Evolutionary conservation across 441 rosid genomes (phyloP).

Genomic region (Jatropha podagrica): DNA sequence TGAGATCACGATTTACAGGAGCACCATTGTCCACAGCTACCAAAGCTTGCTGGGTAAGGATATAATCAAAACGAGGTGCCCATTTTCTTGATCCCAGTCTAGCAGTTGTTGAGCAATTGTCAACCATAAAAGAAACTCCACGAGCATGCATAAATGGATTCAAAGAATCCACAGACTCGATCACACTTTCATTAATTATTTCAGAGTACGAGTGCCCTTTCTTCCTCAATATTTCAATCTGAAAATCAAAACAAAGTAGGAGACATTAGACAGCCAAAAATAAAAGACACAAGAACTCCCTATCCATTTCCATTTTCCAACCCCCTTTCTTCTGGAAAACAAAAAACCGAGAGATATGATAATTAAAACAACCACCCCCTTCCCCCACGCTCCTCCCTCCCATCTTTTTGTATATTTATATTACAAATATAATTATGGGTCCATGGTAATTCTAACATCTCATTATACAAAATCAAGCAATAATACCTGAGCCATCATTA

Average conservation of each 20-base stretch:
- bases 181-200: constrained; percentile 90
- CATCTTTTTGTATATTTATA: too few relatives aligned
- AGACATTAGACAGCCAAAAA: neutral
- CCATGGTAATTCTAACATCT: neutral
- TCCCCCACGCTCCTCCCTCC: too few relatives aligned
- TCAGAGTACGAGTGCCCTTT: constrained; percentile 94
- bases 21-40: constrained; percentile 64
- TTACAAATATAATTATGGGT: too few relatives aligned
- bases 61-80: constrained; percentile 88
- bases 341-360: neutral
- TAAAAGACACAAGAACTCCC: neutral
- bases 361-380: too few relatives aligned
- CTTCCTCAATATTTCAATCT: constrained; percentile 94
- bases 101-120: constrained; percentile 95
- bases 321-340: neutral
- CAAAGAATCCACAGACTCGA: constrained; percentile 85
- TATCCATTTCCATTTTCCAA: neutral
- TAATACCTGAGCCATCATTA: constrained; percentile 97
- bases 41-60: constrained; percentile 76
- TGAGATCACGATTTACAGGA: constrained; percentile 65
- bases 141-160: constrained; percentile 98
- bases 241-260: constrained; percentile 15
- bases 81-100: constrained; percentile 91
- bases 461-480: neutral
- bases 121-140: constrained; percentile 97